Conservation (phyloP, 352 stramenopile genomes). For the Thalassiosira ordinaria region DNA sequence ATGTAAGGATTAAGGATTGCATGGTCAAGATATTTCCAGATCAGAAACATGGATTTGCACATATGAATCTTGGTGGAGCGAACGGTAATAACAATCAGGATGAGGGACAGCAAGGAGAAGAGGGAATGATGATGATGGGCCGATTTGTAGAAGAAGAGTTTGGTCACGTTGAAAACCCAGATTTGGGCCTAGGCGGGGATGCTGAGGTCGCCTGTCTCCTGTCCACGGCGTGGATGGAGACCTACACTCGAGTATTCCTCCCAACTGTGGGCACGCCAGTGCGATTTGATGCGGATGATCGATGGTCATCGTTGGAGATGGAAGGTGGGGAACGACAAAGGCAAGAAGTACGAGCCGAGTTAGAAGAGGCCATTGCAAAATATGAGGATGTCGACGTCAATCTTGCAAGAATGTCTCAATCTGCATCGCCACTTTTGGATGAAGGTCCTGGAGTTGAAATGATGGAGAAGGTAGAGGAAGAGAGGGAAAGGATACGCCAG, state of each 20-base stretch:
- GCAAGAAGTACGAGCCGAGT: conserved; percentile 68
- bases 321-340: conserved; percentile 53
- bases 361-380: conserved; percentile 68
- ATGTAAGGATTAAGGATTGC: conserved; percentile 74
- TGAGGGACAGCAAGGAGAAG: conserved; percentile 29
- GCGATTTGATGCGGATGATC: conserved; percentile 63
- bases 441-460: too few relatives aligned
- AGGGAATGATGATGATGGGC: too few relatives aligned
- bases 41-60: conserved; percentile 82
- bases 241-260: conserved; percentile 79
- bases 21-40: conserved; percentile 86
- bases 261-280: conserved; percentile 73
- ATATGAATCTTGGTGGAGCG: conserved; percentile 44
- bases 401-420: conserved; percentile 49
- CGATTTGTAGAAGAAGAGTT: conserved; percentile 75
- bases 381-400: conserved; percentile 68
- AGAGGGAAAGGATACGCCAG: conserved; percentile 40
- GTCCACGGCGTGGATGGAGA: conserved; percentile 85
- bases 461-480: conserved; percentile 53
- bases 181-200: conserved; percentile 65
- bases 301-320: conserved; percentile 51
- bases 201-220: conserved; percentile 82
- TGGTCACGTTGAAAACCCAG: conserved; percentile 55
- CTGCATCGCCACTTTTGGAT: conserved; percentile 42
- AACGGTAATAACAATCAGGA: not conserved